A percentile compares a stretch with the other conserved stretches of the same genome.
Evolutionary conservation across 768 basidiomycete genomes (phyloP).

Genomic region (Lactarius quietus): DNA sequence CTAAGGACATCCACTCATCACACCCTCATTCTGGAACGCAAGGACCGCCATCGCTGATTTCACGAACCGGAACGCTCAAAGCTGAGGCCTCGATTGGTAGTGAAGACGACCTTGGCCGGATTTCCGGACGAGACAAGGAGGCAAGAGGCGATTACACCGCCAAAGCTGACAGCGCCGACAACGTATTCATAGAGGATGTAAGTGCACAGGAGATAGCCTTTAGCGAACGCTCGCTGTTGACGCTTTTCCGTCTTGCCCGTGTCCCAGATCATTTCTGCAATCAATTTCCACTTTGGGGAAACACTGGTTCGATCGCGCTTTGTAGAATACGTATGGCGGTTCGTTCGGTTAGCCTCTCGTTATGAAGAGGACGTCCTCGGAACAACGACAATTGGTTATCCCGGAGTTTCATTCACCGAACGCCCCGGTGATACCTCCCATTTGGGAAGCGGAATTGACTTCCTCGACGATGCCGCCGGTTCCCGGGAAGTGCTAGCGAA

Average conservation of each 20-base stretch:
- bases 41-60: conserved; percentile 40
- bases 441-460: conserved; percentile 80
- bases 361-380: conserved; percentile 85
- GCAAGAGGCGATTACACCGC: conserved; percentile 50
- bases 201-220: conserved; percentile 33
- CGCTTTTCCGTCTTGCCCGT: background rate
- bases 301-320: conserved; percentile 82
- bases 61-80: conserved; percentile 59
- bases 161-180: conserved; percentile 67
- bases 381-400: conserved; percentile 71
- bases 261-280: conserved; percentile 73
- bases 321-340: conserved; percentile 82
- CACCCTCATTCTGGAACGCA: conserved; percentile 38
- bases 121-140: conserved; percentile 45
- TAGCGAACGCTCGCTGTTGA: background rate
- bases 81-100: conserved; percentile 58
- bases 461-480: conserved; percentile 64
- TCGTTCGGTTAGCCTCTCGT: conserved; percentile 83
- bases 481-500: conserved; percentile 71
- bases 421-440: conserved; percentile 39
- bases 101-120: conserved; percentile 68
- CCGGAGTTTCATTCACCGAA: conserved; percentile 51
- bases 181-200: conserved; percentile 92
- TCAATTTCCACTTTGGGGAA: conserved; percentile 92
- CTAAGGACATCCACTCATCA: conserved; percentile 72